These are phyloP conservation scores for Anacardium occidentale DNA, from an alignment of 345 rosid genomes.

Conservation along the genomic window DNA sequence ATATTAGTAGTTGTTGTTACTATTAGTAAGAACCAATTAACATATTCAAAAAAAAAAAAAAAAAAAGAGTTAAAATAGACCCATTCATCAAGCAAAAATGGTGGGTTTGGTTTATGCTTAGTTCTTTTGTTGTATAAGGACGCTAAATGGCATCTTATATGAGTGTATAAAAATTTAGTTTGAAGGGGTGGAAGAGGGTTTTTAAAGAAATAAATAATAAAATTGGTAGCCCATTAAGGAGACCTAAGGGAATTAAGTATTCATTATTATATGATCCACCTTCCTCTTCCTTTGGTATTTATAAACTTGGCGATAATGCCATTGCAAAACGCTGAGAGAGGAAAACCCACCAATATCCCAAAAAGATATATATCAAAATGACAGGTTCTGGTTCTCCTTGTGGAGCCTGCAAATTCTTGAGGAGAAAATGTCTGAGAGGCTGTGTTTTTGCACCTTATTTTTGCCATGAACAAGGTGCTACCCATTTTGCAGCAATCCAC, in stretches of 20 bases:
- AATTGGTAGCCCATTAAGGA: constrained; percentile 74
- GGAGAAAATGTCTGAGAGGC: constrained; percentile 86
- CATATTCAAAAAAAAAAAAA: constrained; percentile 1
- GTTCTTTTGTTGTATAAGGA: constrained; percentile 54
- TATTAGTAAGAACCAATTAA: constrained; percentile 2
- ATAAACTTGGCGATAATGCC: constrained; percentile 46
- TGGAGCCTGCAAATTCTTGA: constrained; percentile 95
- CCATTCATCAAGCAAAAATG: constrained; percentile 36
- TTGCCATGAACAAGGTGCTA: constrained; percentile 90
- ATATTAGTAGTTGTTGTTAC: constrained; percentile 4
- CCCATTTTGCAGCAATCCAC: constrained; percentile 90
- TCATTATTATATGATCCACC: constrained; percentile 59
- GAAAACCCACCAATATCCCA: constrained; percentile 11
- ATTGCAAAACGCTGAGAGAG: constrained; percentile 33
- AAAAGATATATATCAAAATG: constrained; percentile 28
- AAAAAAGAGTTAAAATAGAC: constrained; percentile 18
- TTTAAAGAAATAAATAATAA: constrained; percentile 39
- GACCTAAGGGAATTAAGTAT: constrained; percentile 56
- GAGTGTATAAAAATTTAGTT: constrained; percentile 31
- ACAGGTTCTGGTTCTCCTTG: constrained; percentile 87
- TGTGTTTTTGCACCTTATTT: constrained; percentile 97
- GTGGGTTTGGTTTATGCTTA: constrained; percentile 50
- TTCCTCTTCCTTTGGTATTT: constrained; percentile 63
- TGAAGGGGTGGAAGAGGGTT: constrained; percentile 28
- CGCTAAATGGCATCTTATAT: constrained; percentile 45